These are phyloP conservation scores for Alternaria gaisen DNA, from an alignment of 2,329 filamentous ascomycete genomes.

Conservation along the genomic window DNA sequence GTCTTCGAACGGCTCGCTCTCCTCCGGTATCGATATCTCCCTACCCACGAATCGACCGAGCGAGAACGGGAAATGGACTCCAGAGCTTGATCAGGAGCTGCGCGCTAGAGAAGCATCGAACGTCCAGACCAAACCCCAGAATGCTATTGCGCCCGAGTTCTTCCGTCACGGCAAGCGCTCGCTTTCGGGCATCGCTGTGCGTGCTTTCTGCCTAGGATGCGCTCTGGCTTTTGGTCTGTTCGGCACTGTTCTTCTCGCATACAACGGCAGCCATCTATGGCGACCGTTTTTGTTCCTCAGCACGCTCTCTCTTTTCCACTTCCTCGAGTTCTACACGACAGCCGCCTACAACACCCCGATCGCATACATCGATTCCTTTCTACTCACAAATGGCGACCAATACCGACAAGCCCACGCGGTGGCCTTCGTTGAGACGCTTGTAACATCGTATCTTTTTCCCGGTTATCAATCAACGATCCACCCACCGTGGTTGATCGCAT, in stretches of 20 bases:
- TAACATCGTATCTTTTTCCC: conserved; percentile 67
- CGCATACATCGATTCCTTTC: conserved; percentile 77
- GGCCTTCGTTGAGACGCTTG: conserved; percentile 76
- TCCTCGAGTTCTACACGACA: conserved; percentile 94
- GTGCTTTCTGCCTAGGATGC: conserved; percentile 56
- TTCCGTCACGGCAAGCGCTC: conserved; percentile 55
- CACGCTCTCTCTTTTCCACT: conserved; percentile 84
- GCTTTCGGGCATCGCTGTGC: conserved; percentile 57
- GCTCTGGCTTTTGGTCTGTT: conserved; percentile 47
- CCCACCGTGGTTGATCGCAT: conserved; percentile 47
- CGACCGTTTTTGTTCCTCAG: conserved; percentile 70
- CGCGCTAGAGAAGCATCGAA: conserved; percentile 36
- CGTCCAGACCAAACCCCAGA: conserved; percentile 24
- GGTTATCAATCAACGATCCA: conserved; percentile 55
- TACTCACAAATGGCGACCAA: conserved; percentile 83
- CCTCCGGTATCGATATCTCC: conserved; percentile 41
- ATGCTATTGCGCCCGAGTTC: conserved; percentile 44
- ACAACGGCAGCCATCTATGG: conserved; percentile 60
- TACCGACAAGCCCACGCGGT: conserved; percentile 84
- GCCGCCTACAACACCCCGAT: conserved; percentile 81
- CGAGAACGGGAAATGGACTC: conserved; percentile 35
- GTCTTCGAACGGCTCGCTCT: conserved; percentile 36
- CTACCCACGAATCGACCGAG: conserved; percentile 38
- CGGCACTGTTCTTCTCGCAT: conserved; percentile 38
- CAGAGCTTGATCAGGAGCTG: conserved; percentile 37